Evolutionary conservation across 1,139 yeast species (phyloP).

Genomic region (Geotrichum klebahnii): DNA sequence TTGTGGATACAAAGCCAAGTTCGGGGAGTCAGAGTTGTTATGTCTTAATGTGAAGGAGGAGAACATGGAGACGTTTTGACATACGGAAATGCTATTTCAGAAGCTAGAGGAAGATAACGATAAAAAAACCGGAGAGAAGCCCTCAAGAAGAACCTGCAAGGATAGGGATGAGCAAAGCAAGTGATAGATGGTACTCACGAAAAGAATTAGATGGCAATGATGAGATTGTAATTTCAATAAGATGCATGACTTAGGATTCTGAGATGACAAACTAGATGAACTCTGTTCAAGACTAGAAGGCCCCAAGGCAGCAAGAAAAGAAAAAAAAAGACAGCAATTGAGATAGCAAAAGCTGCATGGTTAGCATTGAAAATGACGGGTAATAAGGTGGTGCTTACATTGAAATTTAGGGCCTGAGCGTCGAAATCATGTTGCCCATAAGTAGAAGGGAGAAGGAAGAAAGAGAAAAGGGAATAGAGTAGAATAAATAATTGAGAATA

Average conservation of each 20-base stretch:
- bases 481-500: no score
- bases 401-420: no score
- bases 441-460: no score
- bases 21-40: slow-evolving; percentile 9
- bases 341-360: neutral
- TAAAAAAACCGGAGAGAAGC: neutral
- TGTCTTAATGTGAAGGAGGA: slow-evolving; percentile 4
- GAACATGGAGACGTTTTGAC: neutral
- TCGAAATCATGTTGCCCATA: no score
- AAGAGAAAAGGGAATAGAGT: no score
- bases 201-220: neutral
- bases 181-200: no score
- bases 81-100: neutral
- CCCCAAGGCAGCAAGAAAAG: slow-evolving; percentile 1
- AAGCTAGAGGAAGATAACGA: neutral
- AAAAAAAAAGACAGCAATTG: no score
- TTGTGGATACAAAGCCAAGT: neutral
- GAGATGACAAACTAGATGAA: neutral
- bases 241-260: no score
- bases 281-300: neutral
- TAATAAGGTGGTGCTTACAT: no score
- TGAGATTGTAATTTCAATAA: no score
- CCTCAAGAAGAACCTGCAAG: neutral
- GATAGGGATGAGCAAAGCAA: no score
- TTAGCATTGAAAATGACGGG: neutral